Evolutionary conservation across 305 asterid species (phyloP), one percentile per base, ranked within the genome.

Genomic region (Solanum hybrid): DNA sequence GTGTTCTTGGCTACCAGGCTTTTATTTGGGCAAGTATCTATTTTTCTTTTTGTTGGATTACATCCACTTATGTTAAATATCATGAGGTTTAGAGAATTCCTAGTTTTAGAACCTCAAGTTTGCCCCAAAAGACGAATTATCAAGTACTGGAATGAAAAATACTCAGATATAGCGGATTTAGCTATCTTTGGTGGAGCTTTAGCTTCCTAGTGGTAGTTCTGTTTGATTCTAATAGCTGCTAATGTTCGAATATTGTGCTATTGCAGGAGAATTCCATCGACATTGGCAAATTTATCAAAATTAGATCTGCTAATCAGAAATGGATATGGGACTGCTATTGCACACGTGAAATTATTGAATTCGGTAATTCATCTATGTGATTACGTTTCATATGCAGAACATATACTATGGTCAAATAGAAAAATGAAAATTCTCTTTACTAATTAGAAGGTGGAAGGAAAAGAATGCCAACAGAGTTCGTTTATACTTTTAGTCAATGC

Each of bases 221-320:
- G 78, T 17, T 29, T 32, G 72, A 88, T 77, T 78, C 27, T 7
- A 83, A 17, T 17, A 29, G 75, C 39, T 29, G 75, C 20, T 84
- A 84, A 51, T 51, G 72, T 31, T 10, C 0, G 38, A 31, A 84
- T 51, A 51, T 31, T 51, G 76, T 17, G 85, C 79, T 89, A 78
- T 92, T 92, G 93, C 96, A 97, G 99, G 95, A 94, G 98, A 89
- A 93, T 95, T 90, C 99, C 99, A 88, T 91, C 96, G 1, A 88
- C 93, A 78, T 86, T 97, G 90, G 98, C 97, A 77, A 97, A 91
- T 91, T 94, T 97, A 91, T 93, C 96, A 14, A 97, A 94, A 90
- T 41, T 97, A 93, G 98, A 96, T 91, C 92, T 93, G 90, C 91
- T 92, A 92, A 94, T 97, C 92, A 95, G 95, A 94, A 98, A 97